A percentile compares a stretch with the other conserved stretches of the same genome.
Evolutionary conservation across 1,284 basidiomycete genomes (phyloP).

Genomic region (Filobasidium uniguttulatum): DNA sequence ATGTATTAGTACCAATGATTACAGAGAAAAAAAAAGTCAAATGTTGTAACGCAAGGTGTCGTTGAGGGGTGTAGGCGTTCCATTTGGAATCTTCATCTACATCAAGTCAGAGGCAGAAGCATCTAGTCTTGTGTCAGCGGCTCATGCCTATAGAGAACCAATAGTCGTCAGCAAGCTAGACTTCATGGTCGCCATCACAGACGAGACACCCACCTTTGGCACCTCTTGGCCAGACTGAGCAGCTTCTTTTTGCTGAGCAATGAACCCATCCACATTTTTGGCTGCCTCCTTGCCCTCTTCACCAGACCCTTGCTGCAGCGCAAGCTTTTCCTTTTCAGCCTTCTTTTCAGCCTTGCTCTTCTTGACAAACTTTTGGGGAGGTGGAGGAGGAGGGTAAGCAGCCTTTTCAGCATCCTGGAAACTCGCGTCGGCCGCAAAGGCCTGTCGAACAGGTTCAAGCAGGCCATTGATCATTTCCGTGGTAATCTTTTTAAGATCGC

Average conservation of each 20-base stretch:
- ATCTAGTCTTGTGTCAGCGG: too few relatives aligned
- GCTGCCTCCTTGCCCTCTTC: conserved; percentile 5
- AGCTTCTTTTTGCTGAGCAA: conserved; percentile 11
- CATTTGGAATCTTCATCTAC: too few relatives aligned
- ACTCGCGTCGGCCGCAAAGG: conserved; percentile 61
- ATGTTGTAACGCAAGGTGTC: too few relatives aligned
- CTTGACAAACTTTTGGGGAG: conserved; percentile 8
- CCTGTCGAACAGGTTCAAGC: conserved; percentile 65
- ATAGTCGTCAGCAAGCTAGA: too few relatives aligned
- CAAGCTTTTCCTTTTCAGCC: conserved; percentile 9
- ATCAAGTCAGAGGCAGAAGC: too few relatives aligned
- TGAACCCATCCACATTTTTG: conserved; percentile 5
- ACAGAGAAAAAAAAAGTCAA: too few relatives aligned
- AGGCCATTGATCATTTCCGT: conserved; percentile 64
- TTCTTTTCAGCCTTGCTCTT: conserved; percentile 12
- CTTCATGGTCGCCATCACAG: too few relatives aligned
- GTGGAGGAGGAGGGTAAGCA: conserved; percentile 54
- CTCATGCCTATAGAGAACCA: too few relatives aligned
- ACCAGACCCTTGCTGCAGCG: too few relatives aligned
- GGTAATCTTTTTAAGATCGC: conserved; percentile 75
- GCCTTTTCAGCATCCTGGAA: conserved; percentile 65
- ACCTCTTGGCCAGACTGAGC: conserved; percentile 6
- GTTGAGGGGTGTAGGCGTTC: too few relatives aligned
- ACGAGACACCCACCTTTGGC: conserved; percentile 2
- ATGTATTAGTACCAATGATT: too few relatives aligned